Base-by-base conservation (phyloP, 2,329 filamentous ascomycete genomes). In the Penicillium concentricum region DNA sequence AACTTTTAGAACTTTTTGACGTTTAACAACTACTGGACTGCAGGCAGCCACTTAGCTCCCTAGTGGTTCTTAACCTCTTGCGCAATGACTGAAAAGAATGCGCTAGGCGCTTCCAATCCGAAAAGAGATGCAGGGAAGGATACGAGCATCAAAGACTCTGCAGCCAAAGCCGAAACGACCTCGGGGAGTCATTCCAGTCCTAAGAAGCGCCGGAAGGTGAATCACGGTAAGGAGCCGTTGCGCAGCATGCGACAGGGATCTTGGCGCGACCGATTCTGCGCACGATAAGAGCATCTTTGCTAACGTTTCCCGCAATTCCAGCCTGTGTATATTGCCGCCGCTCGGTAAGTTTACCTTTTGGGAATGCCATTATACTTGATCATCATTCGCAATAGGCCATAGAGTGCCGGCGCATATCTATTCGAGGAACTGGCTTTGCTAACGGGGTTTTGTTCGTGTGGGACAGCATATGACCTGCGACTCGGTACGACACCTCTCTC, bases 391-490 rank as follows among this genome's bases (percentile, higher is more conserved):
- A 49, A 50, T 49, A 42, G 5, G 38, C 51, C 44, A 37, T 56
- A 35, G 28, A 35, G 34, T 47, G 35, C 46, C 30, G 28, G 41
- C 35, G 12, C 45, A 26, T 30, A 30, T 48, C 61, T 46, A 62
- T 58, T 59, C 51, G 50, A 62, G 50, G 58, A 58, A 61, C 62
- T 57, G 58, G 47, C 53, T 77, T 74, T 77, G 79, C 82, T 80
- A 80, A 81, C 74, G 57, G 58, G 71, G 71, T 66, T 69, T 73
- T 70, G 61, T 64, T 74, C 64, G 68, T 68, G 74, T 77, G 69
- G 78, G 71, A 78, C 75, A 92, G 89, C 90, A 93, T 84, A 93
- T 93, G 90, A 93, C 90, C 74, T 93, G 90, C 82, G 90, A 93
- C 83, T 87, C 90, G 80, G 89, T 92, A 89, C 82, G 87, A 71